These are phyloP conservation scores for Pleurostoma richardsiae DNA, from an alignment of 2,329 filamentous ascomycete genomes.

Conservation along the genomic window DNA sequence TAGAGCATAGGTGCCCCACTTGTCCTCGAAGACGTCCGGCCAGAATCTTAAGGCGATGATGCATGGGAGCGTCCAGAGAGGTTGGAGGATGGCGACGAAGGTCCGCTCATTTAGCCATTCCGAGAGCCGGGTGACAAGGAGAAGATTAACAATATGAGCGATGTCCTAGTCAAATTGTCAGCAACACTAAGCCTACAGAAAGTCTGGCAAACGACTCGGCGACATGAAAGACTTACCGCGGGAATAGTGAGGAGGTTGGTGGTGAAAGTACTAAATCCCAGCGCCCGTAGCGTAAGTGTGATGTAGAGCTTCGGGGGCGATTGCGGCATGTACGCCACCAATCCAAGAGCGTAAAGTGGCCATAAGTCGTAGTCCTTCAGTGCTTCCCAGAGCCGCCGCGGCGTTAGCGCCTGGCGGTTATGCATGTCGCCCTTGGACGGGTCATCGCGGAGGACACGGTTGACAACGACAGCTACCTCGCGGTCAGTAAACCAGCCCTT, in stretches of 20 bases:
- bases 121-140: slow-evolving; percentile 45
- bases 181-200: slow-evolving; percentile 25
- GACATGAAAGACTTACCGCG: slow-evolving; percentile 23
- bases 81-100: slow-evolving; percentile 37
- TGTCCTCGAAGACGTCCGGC: slow-evolving; percentile 31
- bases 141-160: slow-evolving; percentile 44
- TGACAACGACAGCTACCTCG: slow-evolving; percentile 53
- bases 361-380: slow-evolving; percentile 52
- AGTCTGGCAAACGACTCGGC: slow-evolving; percentile 18
- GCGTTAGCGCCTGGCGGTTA: slow-evolving; percentile 46
- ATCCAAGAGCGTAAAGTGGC: slow-evolving; percentile 46
- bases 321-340: slow-evolving; percentile 43
- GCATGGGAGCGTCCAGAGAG: slow-evolving; percentile 51
- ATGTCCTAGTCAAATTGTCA: slow-evolving; percentile 32
- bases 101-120: slow-evolving; percentile 44
- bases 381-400: slow-evolving; percentile 39
- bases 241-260: slow-evolving; percentile 55
- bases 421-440: slow-evolving; percentile 55
- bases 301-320: slow-evolving; percentile 42
- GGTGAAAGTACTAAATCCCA: slow-evolving; percentile 48
- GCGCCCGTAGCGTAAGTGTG: slow-evolving; percentile 42
- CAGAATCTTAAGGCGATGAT: slow-evolving; percentile 43
- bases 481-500: slow-evolving; percentile 54
- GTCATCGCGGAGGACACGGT: slow-evolving; percentile 51
- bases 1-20: slow-evolving; percentile 47